A percentile compares a stretch with the other conserved stretches of the same genome.
Conservation (phyloP, 2,329 filamentous ascomycete genomes). For the Metarhizium robertsii region DNA sequence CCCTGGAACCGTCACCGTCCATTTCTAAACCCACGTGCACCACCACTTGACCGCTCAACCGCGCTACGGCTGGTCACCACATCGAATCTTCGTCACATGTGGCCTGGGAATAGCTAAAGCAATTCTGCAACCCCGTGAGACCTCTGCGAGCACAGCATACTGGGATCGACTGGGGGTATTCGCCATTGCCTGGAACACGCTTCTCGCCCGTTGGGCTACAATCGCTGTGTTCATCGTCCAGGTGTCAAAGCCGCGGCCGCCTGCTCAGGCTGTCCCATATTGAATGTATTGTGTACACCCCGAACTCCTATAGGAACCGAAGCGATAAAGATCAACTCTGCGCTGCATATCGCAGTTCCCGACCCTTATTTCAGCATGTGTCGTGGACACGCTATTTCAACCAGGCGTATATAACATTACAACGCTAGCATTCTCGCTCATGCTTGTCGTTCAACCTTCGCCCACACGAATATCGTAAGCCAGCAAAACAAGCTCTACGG, state of each 20-base stretch:
- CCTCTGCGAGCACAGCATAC: background rate
- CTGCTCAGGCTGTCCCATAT: too few species aligned
- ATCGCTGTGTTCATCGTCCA: too few species aligned
- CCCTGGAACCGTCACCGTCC: background rate
- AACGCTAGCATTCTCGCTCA: background rate
- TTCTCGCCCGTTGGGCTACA: background rate
- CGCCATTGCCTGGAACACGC: background rate
- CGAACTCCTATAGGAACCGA: too few species aligned
- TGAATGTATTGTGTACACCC: too few species aligned
- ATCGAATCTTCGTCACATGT: background rate
- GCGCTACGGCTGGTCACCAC: background rate
- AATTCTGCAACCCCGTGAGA: background rate
- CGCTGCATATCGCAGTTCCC: background rate
- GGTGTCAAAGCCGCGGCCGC: too few species aligned
- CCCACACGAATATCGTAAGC: background rate
- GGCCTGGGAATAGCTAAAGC: background rate
- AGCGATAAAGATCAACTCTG: too few species aligned
- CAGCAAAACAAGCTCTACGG: background rate
- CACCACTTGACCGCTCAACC: background rate
- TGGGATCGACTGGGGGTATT: background rate
- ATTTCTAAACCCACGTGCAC: conserved; percentile 1
- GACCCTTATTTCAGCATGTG: background rate
- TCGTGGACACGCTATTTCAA: background rate
- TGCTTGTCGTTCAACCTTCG: background rate
- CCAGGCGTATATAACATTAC: background rate